Base-by-base conservation (phyloP, 192 early-diverging fungal genomes). In the Polychytrium aggregatum region DNA sequence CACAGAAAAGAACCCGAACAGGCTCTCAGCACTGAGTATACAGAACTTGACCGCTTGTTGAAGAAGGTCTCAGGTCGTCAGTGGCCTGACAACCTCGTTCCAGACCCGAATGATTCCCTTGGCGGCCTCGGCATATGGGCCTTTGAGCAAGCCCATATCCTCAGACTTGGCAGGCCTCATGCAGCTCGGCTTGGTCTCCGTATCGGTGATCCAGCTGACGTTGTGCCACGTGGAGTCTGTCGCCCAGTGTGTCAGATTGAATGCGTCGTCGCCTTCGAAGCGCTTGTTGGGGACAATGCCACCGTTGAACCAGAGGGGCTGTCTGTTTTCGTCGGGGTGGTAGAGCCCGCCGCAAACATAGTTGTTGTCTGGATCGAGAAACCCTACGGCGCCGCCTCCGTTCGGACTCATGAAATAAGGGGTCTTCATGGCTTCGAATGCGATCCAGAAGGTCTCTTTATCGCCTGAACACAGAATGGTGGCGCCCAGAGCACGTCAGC, bases 401-500 rank as follows among this genome's bases (percentile, higher is more conserved):
- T 61, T 65, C 37, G 61, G 61, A 22, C 65, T 56, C 27, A 72
- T 74, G 11, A 60, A 52, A 44, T 74, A 75, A 0, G 74, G 78
- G 25, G 67, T 65, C 25, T 73, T 63, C 7, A 71, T 48, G 57
- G 79, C 65, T 52, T 81, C 80, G 40, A 66, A 70, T 1, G 74
- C 79, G 10, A 69, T 57, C 82, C 82, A 84, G 35, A 79, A 84
- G 1, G 81, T 76, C 52, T 84, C 82, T 58, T 84, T 84, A 60
- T 84, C 82, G 18, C 82, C 63, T 46, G 38, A 34, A 17, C 44
- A 37, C 41, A 30, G 17, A 30, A 18, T 1, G 27, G 31, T 18
- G 37, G 18, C 24, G n/a, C n/a, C n/a, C n/a, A n/a, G n/a, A 22
- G 34, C 11, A 45, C 20, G 28, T 1, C 4, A 27, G 2, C 27